Percentiles rank a stretch among this genome's conserved stretches.
phyloP scores from a whole-genome alignment of 2,329 filamentous ascomycete genomes.

The Fusarium oligoseptatum region DNA sequence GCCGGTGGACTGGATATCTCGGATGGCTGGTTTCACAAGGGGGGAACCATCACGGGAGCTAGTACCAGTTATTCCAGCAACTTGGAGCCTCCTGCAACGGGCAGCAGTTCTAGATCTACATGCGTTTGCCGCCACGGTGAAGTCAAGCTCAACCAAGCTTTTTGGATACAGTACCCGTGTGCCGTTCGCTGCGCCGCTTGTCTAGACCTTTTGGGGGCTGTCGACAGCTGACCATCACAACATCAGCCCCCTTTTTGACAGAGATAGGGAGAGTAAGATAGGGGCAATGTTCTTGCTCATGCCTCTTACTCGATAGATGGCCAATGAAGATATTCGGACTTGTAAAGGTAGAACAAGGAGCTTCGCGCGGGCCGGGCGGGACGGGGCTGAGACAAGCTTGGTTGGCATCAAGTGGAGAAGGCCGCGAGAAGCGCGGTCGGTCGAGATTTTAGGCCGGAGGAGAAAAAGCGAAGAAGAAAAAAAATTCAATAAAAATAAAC shows the following conservation, averaged over 20 bases:
- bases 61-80: background rate
- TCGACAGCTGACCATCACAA: slow-evolving; percentile 17
- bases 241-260: slow-evolving; percentile 4
- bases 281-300: background rate
- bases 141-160: slow-evolving; percentile 18
- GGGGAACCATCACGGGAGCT: slow-evolving; percentile 3
- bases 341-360: slow-evolving; percentile 27
- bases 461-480: background rate
- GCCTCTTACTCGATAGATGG: background rate
- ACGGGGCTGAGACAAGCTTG: slow-evolving; percentile 35
- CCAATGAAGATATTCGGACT: slow-evolving; percentile 13
- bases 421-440: slow-evolving; percentile 25
- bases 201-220: slow-evolving; percentile 24
- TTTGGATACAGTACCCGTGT: background rate
- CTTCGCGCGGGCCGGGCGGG: background rate
- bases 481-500: slow-evolving; percentile 11
- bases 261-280: background rate
- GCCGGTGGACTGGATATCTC: slow-evolving; percentile 2
- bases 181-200: slow-evolving; percentile 27
- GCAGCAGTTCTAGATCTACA: background rate
- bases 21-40: slow-evolving; percentile 17
- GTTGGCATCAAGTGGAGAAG: slow-evolving; percentile 36
- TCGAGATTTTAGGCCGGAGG: slow-evolving; percentile 16
- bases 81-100: background rate
- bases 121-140: slow-evolving; percentile 30